These are phyloP conservation scores for Pseudogymnoascus sp. DNA, from an alignment of 2,329 filamentous ascomycete genomes.

Conservation along the genomic window DNA sequence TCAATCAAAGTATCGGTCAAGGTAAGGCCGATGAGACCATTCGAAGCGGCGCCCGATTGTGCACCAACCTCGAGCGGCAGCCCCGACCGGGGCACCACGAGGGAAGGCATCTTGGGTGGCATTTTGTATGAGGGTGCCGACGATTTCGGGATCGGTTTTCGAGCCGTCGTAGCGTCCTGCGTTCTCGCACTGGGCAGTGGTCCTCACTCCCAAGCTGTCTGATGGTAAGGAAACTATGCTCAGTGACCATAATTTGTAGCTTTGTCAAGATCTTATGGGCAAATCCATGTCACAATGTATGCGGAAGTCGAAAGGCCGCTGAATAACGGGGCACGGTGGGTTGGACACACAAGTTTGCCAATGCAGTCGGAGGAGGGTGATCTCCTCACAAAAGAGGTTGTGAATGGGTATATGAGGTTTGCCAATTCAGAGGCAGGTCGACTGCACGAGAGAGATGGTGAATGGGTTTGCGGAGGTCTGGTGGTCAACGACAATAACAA, in stretches of 20 bases:
- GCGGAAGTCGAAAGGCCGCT: not conserved
- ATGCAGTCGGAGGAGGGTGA: not conserved
- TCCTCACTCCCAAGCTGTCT: slow-evolving; percentile 5
- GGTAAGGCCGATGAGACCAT: slow-evolving; percentile 50
- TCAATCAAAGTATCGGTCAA: slow-evolving; percentile 50
- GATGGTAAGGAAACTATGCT: slow-evolving; percentile 3
- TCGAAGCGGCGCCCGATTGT: slow-evolving; percentile 30
- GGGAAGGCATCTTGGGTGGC: slow-evolving; percentile 38
- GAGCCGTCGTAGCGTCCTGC: slow-evolving; percentile 2
- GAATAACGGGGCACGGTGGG: not conserved
- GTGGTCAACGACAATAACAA: not conserved
- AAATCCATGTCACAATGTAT: not conserved
- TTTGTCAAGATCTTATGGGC: not conserved
- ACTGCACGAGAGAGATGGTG: not conserved
- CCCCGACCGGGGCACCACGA: slow-evolving; percentile 49
- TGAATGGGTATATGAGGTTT: not conserved
- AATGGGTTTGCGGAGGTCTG: slow-evolving; percentile 4
- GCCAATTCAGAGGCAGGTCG: not conserved
- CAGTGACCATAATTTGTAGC: slow-evolving; percentile 6
- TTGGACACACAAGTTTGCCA: not conserved
- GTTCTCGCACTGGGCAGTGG: slow-evolving; percentile 1
- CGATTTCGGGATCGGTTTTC: not conserved
- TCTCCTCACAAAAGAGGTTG: not conserved
- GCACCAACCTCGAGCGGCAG: slow-evolving; percentile 42
- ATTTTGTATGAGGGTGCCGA: not conserved